A percentile compares a stretch with the other conserved stretches of the same genome.
phyloP scores from a whole-genome alignment of 2,329 filamentous ascomycete genomes.

The Fusarium nurragi region DNA sequence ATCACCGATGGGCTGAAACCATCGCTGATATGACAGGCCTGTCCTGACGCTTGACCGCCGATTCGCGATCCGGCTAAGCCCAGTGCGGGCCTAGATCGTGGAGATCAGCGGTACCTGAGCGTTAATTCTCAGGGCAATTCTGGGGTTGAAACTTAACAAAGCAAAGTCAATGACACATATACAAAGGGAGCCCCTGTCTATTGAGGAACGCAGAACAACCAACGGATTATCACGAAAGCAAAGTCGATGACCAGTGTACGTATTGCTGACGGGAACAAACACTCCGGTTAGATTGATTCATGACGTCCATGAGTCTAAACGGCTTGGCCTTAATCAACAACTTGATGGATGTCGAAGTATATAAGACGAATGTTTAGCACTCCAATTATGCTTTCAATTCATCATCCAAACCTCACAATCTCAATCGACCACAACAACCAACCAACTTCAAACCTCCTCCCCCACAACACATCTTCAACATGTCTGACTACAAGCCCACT shows the following conservation, averaged over 20 bases:
- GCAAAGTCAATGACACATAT: conserved; percentile 21
- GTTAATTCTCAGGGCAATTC: conserved; percentile 1
- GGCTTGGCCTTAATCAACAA: neutral
- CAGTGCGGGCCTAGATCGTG: neutral
- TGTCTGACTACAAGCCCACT: conserved; percentile 33
- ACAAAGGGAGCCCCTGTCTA: neutral
- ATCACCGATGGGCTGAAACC: neutral
- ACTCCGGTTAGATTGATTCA: conserved; percentile 1
- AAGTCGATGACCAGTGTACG: conserved; percentile 23
- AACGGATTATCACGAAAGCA: neutral
- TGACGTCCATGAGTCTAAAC: conserved; percentile 8
- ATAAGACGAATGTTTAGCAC: neutral
- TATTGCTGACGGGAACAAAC: neutral
- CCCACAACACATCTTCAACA: neutral
- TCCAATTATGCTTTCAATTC: neutral
- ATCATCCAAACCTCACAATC: neutral
- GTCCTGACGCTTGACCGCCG: neutral
- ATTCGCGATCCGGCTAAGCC: neutral
- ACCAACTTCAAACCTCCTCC: neutral
- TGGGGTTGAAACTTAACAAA: conserved; percentile 5
- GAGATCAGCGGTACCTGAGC: conserved; percentile 8
- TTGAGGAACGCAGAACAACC: neutral
- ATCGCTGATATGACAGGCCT: neutral
- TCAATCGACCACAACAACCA: neutral
- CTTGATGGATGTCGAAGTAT: neutral